Conservation (phyloP, 768 basidiomycete species). For the Cantharellus cinnabarinus region DNA sequence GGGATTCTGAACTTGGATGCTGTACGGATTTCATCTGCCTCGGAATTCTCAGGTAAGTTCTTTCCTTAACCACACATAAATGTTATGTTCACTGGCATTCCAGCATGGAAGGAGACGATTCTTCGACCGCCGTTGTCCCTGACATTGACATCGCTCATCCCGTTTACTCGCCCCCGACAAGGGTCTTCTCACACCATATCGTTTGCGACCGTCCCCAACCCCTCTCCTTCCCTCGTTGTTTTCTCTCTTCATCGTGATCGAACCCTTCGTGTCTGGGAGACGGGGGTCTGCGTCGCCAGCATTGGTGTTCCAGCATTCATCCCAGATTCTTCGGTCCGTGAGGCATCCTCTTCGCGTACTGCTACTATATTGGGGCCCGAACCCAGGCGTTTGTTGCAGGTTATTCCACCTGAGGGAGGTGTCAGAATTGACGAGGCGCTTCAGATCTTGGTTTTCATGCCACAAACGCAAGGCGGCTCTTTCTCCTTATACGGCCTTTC, state of each 20-base stretch:
- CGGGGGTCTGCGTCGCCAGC: constrained; percentile 2
- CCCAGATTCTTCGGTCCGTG: constrained; percentile 6
- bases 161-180: constrained; percentile 19
- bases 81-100: constrained; percentile 8
- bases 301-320: constrained; percentile 6
- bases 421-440: constrained; percentile 19
- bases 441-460: constrained; percentile 51
- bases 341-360: constrained; percentile 23
- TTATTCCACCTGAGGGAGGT: constrained; percentile 22
- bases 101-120: constrained; percentile 54
- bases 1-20: constrained; percentile 8
- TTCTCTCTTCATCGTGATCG: constrained; percentile 82
- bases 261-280: constrained; percentile 65
- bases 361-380: constrained; percentile 36
- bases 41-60: constrained; percentile 2
- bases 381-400: constrained; percentile 41
- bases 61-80: constrained; percentile 2
- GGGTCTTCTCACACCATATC: constrained; percentile 43
- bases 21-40: background rate
- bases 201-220: constrained; percentile 51
- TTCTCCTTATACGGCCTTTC: constrained; percentile 40
- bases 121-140: constrained; percentile 35
- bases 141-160: constrained; percentile 44
- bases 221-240: constrained; percentile 49
- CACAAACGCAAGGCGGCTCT: constrained; percentile 55